phyloP scores from a whole-genome alignment of 148 eudicot species.

The Rhododendron molle region DNA sequence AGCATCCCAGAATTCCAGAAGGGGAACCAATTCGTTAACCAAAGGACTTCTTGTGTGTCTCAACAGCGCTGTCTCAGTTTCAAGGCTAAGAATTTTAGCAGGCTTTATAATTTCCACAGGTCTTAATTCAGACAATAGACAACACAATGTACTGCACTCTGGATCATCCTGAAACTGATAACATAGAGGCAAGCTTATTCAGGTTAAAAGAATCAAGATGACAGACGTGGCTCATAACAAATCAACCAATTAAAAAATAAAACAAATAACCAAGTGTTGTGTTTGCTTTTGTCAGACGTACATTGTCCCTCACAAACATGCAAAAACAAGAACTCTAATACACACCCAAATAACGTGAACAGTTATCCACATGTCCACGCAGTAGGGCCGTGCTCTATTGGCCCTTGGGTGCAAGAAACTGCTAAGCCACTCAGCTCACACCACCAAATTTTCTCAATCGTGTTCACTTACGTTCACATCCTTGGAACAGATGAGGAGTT shows the following conservation, averaged over 20 bases:
- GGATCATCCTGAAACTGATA: conserved; percentile 79
- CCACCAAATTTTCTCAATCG: not conserved
- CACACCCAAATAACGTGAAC: not conserved
- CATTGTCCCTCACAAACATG: not conserved
- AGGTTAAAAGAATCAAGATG: not conserved
- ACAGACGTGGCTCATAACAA: not conserved
- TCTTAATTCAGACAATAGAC: conserved; percentile 76
- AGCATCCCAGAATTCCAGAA: conserved; percentile 86
- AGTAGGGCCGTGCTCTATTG: not conserved
- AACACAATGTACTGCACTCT: conserved; percentile 80
- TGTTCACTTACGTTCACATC: not conserved
- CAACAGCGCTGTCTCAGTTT: conserved; percentile 71
- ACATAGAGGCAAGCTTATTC: conserved; percentile 17
- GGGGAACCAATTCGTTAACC: conserved; percentile 73
- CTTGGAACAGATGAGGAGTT: not conserved
- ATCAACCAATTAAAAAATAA: not conserved
- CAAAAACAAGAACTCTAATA: not conserved
- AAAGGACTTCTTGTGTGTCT: conserved; percentile 86
- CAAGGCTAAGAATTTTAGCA: conserved; percentile 64
- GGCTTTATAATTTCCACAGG: conserved; percentile 96
- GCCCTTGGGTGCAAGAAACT: not conserved
- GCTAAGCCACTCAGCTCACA: not conserved
- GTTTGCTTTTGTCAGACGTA: not conserved
- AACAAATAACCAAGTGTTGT: not conserved
- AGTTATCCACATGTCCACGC: not conserved